These are phyloP conservation scores for Acorus calamus DNA, from an alignment of 106 monocot genomes.

Conservation along the genomic window DNA sequence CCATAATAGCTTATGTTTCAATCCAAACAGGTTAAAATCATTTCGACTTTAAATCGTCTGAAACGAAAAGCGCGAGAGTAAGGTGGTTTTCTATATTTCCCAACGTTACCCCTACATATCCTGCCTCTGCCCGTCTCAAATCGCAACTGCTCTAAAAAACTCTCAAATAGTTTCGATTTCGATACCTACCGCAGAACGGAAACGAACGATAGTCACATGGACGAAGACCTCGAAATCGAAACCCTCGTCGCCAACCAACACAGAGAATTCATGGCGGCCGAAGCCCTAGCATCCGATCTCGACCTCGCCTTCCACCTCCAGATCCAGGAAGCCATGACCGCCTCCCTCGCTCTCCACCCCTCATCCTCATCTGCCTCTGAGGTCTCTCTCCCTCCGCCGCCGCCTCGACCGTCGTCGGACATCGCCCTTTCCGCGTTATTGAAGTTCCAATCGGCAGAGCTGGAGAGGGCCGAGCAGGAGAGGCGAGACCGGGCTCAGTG, in stretches of 20 bases:
- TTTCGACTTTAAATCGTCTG: too few species aligned
- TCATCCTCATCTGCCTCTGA: conserved; percentile 11
- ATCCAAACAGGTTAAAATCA: too few species aligned
- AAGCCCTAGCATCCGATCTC: conserved; percentile 26
- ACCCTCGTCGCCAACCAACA: conserved; percentile 24
- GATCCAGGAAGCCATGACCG: conserved; percentile 61
- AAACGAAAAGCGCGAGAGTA: too few species aligned
- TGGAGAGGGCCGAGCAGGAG: conserved; percentile 41
- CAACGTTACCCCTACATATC: too few species aligned
- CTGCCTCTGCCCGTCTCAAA: too few species aligned
- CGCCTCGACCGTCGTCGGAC: background rate
- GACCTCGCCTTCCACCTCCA: conserved; percentile 58
- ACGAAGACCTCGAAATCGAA: conserved; percentile 19
- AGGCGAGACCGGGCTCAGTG: conserved; percentile 19
- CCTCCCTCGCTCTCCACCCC: conserved; percentile 22
- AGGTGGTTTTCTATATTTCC: too few species aligned
- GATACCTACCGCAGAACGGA: too few species aligned
- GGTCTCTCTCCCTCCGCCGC: background rate
- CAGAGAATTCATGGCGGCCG: conserved; percentile 26
- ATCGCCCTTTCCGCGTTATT: conserved; percentile 5
- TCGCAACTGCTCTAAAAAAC: too few species aligned
- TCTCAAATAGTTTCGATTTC: too few species aligned
- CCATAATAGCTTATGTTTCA: too few species aligned
- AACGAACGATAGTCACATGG: background rate
- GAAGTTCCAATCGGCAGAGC: conserved; percentile 36